phyloP scores from a whole-genome alignment of 768 basidiomycete genomes.

The Coprinellus aureogranulatus region DNA sequence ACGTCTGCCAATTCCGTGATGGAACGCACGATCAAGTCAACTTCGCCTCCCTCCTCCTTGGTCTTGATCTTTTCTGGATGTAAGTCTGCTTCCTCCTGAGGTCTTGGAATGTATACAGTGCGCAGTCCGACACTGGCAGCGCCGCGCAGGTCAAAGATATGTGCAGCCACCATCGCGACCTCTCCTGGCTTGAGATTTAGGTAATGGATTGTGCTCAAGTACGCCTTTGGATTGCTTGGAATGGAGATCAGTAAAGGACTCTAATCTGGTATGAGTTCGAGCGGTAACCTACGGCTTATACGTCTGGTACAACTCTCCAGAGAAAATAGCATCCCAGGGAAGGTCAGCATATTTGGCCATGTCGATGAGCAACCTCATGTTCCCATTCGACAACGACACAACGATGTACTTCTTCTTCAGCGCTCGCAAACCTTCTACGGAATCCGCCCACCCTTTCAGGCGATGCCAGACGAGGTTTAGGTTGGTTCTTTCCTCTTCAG shows the following conservation, averaged over 20 bases:
- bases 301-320: slow-evolving; percentile 55
- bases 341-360: slow-evolving; percentile 63
- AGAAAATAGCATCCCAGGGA: slow-evolving; percentile 65
- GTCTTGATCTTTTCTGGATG: slow-evolving; percentile 28
- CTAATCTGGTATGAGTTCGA: too few relatives aligned
- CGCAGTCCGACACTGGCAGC: slow-evolving; percentile 53
- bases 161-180: slow-evolving; percentile 66
- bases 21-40: slow-evolving; percentile 54
- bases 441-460: slow-evolving; percentile 64
- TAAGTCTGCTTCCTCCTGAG: slow-evolving; percentile 38
- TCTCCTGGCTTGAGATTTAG: slow-evolving; percentile 47
- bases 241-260: too few relatives aligned
- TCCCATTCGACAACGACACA: slow-evolving; percentile 62
- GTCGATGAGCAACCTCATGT: slow-evolving; percentile 56
- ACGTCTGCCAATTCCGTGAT: slow-evolving; percentile 47
- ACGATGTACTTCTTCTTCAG: slow-evolving; percentile 53
- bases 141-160: slow-evolving; percentile 53
- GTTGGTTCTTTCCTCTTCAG: slow-evolving; percentile 39
- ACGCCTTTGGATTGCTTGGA: slow-evolving; percentile 55
- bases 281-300: slow-evolving; percentile 72
- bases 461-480: slow-evolving; percentile 60
- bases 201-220: slow-evolving; percentile 47
- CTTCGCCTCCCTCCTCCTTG: slow-evolving; percentile 54
- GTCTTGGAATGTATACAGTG: slow-evolving; percentile 57
- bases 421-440: slow-evolving; percentile 43